phyloP scores from a whole-genome alignment of 352 stramenopile genomes.

The Phytophthora boehmeriae region DNA sequence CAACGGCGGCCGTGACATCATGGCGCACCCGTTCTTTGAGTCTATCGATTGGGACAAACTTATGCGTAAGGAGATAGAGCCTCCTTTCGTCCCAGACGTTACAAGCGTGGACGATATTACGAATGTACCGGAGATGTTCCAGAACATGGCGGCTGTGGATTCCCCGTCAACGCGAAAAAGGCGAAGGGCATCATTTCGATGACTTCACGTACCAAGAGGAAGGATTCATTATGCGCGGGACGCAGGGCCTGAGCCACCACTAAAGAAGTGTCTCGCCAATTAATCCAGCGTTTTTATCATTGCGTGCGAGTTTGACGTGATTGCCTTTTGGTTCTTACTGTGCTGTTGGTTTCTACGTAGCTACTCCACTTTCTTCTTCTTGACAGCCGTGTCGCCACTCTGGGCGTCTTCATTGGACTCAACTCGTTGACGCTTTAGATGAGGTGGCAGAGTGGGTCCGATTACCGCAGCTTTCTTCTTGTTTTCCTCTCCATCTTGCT shows the following conservation, averaged over 20 bases:
- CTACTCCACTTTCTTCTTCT: conserved; percentile 25
- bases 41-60: conserved; percentile 88
- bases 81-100: conserved; percentile 82
- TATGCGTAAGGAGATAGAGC: conserved; percentile 83
- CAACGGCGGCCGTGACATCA: conserved; percentile 87
- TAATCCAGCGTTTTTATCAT: conserved; percentile 40
- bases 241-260: conserved; percentile 24
- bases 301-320: conserved; percentile 2
- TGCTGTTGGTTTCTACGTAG: neutral
- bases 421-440: conserved; percentile 29
- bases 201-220: conserved; percentile 92
- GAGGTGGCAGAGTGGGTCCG: conserved; percentile 34
- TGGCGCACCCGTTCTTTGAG: conserved; percentile 88
- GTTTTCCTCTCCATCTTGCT: neutral
- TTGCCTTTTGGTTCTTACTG: neutral
- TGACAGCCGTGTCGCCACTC: conserved; percentile 10
- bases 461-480: conserved; percentile 18
- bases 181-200: conserved; percentile 87
- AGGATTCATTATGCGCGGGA: conserved; percentile 51
- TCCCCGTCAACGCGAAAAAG: conserved; percentile 90
- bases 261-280: conserved; percentile 20
- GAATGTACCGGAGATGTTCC: conserved; percentile 91
- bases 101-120: conserved; percentile 84
- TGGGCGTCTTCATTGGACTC: neutral
- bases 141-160: conserved; percentile 89